Base-by-base conservation (phyloP, 2,329 filamentous ascomycete species). In the Thielaviopsis populi region DNA sequence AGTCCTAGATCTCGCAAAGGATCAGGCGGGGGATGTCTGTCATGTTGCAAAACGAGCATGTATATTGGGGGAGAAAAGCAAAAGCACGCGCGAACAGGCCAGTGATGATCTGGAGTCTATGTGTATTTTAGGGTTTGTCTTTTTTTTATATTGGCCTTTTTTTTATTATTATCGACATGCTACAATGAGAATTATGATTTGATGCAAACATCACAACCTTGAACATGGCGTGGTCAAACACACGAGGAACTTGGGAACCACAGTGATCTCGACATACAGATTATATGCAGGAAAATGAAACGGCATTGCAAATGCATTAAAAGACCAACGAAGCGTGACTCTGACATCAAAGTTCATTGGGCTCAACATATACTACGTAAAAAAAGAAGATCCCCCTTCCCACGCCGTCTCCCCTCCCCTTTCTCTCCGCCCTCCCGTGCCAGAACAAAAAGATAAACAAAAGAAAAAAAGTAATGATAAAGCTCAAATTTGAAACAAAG, bases 81-180 rank as follows among this genome's bases (percentile, higher is more conserved):
- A 33, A 24, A 59, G 27, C 19, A 24, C 22, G n/a, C n/a, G 43
- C 24, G 17, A 30, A 41, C 33, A 24, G 42, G 30, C 10, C 13
- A 59, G 27, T 22, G 54, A 30, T 22, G 48, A 56, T 59, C 17
- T 50, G 62, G 53, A 63, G 53, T 61, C 43, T 63, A 40, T 63
- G 22, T 58, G 63, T 48, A 53, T 61, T 53, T 59, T 41, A 64
- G 33, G 59, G 27, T 40, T 33, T 61, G 30, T 54, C 24, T 40
- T 63, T 59, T 59, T 30, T 33, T 58, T 64, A 43, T 64, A 33
- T 61, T 42, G 46, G 50, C n/a, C 40, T 64, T 61, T 22, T 48
- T 42, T 61, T 24, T 27, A n/a, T 60, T 41, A 15, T 59, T 13
- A 24, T 24, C 40, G 27, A 19, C 13, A 48, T 61, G 27, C 50